Evolutionary conservation across 352 stramenopile genomes (phyloP).

Genomic region (Peronospora belbahrii): DNA sequence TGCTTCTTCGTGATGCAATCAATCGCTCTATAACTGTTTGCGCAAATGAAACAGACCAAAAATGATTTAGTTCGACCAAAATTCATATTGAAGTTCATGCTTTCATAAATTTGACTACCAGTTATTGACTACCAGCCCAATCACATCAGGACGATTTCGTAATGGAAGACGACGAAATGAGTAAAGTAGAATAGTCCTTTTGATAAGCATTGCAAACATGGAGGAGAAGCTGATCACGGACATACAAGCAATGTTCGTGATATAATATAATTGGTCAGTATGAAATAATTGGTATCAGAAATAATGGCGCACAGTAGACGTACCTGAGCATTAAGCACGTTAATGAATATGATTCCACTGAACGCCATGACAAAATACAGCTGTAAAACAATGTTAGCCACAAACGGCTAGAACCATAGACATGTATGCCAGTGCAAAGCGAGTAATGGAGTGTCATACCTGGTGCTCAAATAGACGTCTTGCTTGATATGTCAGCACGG

Average conservation of each 20-base stretch:
- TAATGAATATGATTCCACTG: slow-evolving; percentile 66
- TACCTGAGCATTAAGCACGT: slow-evolving; percentile 56
- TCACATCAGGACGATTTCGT: slow-evolving; percentile 4
- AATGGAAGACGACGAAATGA: not conserved
- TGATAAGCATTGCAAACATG: slow-evolving; percentile 43
- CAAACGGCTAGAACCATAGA: not conserved
- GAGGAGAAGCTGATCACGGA: slow-evolving; percentile 41
- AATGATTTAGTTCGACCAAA: not conserved
- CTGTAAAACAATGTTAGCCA: slow-evolving; percentile 10
- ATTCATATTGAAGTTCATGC: not conserved
- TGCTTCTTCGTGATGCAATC: no score
- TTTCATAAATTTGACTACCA: not conserved
- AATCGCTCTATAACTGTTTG: not conserved
- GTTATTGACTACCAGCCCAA: not conserved
- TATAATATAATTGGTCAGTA: no score
- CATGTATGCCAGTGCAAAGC: not conserved
- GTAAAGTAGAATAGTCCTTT: slow-evolving; percentile 30
- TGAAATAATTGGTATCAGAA: no score
- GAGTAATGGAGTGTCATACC: slow-evolving; percentile 12
- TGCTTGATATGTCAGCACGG: slow-evolving; percentile 39
- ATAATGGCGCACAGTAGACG: not conserved
- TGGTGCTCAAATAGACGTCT: slow-evolving; percentile 33
- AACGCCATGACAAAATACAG: slow-evolving; percentile 70
- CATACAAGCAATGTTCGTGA: not conserved
- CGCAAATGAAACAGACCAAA: not conserved